Conservation (phyloP, 1,284 basidiomycete genomes). For the Gymnopus androsaceus region DNA sequence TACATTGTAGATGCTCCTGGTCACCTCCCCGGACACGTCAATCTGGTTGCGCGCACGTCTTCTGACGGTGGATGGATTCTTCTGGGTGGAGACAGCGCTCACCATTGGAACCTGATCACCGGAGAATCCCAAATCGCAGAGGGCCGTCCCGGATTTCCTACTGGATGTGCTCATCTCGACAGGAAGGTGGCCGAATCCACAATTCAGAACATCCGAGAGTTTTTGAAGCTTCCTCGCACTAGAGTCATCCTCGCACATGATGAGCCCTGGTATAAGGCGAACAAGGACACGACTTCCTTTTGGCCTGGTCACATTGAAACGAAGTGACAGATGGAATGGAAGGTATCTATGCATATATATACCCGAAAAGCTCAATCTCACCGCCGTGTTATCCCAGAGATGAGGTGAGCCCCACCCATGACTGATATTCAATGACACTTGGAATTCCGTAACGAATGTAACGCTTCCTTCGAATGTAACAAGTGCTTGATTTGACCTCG, state of each 20-base stretch:
- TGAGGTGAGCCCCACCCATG: too few relatives aligned
- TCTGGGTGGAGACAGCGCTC: conserved; percentile 56
- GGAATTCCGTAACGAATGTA: too few relatives aligned
- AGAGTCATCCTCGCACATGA: conserved; percentile 56
- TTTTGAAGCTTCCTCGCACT: conserved; percentile 42
- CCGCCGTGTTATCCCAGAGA: too few relatives aligned
- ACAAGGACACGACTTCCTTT: conserved; percentile 40
- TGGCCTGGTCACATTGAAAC: conserved; percentile 45
- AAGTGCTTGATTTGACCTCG: too few relatives aligned
- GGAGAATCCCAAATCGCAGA: conserved; percentile 45
- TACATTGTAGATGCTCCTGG: conserved; percentile 60
- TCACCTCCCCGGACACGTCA: conserved; percentile 55
- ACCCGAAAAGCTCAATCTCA: too few relatives aligned
- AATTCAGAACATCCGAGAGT: conserved; percentile 40
- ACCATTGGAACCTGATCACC: conserved; percentile 52
- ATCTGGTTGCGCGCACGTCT: conserved; percentile 56
- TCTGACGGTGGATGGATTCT: conserved; percentile 59
- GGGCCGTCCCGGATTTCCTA: conserved; percentile 23
- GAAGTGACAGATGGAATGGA: too few relatives aligned
- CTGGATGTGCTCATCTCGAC: conserved; percentile 46
- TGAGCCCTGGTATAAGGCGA: conserved; percentile 48
- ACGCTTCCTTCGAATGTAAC: too few relatives aligned
- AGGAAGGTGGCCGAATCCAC: conserved; percentile 42
- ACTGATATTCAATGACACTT: too few relatives aligned
- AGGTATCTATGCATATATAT: too few relatives aligned